phyloP scores from a whole-genome alignment of 2,329 filamentous ascomycete genomes.

The Penicillium palitans region DNA sequence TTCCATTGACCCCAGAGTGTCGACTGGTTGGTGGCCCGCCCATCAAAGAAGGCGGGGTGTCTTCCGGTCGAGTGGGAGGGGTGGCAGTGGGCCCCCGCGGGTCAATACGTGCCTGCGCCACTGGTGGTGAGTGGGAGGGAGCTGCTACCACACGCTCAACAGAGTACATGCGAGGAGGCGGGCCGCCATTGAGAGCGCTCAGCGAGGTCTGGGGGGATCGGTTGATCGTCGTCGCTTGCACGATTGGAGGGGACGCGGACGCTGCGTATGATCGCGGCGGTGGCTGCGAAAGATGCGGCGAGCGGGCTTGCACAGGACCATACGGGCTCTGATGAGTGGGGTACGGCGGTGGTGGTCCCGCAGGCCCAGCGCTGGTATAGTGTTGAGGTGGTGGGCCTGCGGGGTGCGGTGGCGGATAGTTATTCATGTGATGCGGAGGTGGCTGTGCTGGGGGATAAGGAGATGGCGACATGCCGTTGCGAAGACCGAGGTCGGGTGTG shows the following conservation, averaged over 20 bases:
- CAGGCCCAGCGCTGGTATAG: constrained; percentile 35
- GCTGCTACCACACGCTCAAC: constrained; percentile 39
- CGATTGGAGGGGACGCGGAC: constrained; percentile 40
- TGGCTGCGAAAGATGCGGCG: constrained; percentile 37
- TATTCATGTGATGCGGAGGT: constrained; percentile 55
- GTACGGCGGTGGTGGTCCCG: constrained; percentile 40
- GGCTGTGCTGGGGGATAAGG: constrained; percentile 44
- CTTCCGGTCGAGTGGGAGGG: constrained; percentile 34
- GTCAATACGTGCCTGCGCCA: constrained; percentile 37
- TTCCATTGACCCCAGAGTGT: constrained; percentile 30
- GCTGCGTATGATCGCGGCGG: constrained; percentile 38
- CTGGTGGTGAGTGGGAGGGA: constrained; percentile 38
- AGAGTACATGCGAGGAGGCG: constrained; percentile 40
- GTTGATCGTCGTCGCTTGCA: constrained; percentile 39
- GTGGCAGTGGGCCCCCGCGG: constrained; percentile 36
- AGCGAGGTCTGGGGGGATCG: constrained; percentile 41
- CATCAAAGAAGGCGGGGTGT: constrained; percentile 27
- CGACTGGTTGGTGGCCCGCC: constrained; percentile 32
- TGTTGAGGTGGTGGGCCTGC: constrained; percentile 33
- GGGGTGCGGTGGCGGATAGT: constrained; percentile 42
- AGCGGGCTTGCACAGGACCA: constrained; percentile 36
- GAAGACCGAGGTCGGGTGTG: constrained; percentile 32
- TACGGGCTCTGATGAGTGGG: constrained; percentile 41
- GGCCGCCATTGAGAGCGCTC: constrained; percentile 38
- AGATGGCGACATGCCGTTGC: constrained; percentile 39